A percentile compares a stretch with the other conserved stretches of the same genome.
These are phyloP conservation scores for Euphorbia schlechtendalii DNA, from an alignment of 441 rosid genomes.

Conservation along the genomic window DNA sequence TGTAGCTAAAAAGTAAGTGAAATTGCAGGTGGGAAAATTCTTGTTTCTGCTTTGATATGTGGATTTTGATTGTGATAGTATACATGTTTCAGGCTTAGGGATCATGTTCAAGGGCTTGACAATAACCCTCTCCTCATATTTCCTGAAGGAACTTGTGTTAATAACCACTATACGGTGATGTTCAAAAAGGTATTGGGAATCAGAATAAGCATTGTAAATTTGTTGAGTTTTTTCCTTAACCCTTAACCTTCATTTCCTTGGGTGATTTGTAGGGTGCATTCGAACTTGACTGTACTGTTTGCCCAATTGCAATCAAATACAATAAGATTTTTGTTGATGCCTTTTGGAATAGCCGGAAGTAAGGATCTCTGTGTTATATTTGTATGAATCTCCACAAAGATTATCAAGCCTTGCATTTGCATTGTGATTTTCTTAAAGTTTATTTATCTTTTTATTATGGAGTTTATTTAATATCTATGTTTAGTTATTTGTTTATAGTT, in stretches of 20 bases:
- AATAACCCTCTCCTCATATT: constrained; percentile 97
- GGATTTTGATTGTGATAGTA: constrained; percentile 17
- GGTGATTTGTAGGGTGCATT: constrained; percentile 72
- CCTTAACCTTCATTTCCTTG: constrained; percentile 10
- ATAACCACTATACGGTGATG: constrained; percentile 94
- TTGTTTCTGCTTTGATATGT: constrained; percentile 3
- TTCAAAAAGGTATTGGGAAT: constrained; percentile 71
- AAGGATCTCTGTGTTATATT: constrained; percentile 21
- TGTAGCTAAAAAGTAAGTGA: constrained; percentile 76
- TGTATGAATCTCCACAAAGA: not conserved
- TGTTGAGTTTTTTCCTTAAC: constrained; percentile 7
- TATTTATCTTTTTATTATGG: not conserved
- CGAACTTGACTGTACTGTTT: constrained; percentile 89
- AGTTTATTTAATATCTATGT: no score
- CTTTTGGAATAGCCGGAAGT: constrained; percentile 98
- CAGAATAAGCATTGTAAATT: constrained; percentile 1
- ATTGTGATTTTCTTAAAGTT: not conserved
- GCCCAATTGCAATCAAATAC: constrained; percentile 94
- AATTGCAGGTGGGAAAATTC: constrained; percentile 4
- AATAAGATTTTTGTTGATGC: constrained; percentile 96
- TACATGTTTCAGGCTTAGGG: constrained; percentile 64
- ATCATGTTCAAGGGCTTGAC: constrained; percentile 80
- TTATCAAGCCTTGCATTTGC: not conserved
- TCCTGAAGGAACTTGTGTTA: constrained; percentile 97
- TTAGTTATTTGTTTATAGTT: no score